These are phyloP conservation scores for Colletotrichum higginsianum DNA, from an alignment of 2,329 filamentous ascomycete genomes.

Conservation along the genomic window DNA sequence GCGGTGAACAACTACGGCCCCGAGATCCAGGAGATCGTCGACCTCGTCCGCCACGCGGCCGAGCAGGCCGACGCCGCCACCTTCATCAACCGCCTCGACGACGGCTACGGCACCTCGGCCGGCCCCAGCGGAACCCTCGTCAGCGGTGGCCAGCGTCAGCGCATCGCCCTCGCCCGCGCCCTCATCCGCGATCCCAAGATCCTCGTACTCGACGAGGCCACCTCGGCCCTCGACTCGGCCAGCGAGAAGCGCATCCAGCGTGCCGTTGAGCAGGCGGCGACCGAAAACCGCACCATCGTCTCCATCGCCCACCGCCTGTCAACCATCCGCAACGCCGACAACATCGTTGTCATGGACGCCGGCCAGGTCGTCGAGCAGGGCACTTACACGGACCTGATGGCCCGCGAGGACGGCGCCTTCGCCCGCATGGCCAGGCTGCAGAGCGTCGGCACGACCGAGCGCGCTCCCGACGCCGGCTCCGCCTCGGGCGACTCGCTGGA, in stretches of 20 bases:
- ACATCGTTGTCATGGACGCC: slow-evolving; percentile 75
- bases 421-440: slow-evolving; percentile 47
- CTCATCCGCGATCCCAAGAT: slow-evolving; percentile 65
- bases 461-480: slow-evolving; percentile 35
- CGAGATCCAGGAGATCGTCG: slow-evolving; percentile 59
- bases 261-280: slow-evolving; percentile 54
- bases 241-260: slow-evolving; percentile 63
- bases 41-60: slow-evolving; percentile 62
- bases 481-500: slow-evolving; percentile 43
- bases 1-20: slow-evolving; percentile 43
- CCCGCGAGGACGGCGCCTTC: slow-evolving; percentile 54
- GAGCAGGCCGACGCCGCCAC: slow-evolving; percentile 67
- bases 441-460: slow-evolving; percentile 42
- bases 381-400: slow-evolving; percentile 72
- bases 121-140: slow-evolving; percentile 63
- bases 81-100: slow-evolving; percentile 65
- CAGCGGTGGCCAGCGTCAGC: slow-evolving; percentile 68
- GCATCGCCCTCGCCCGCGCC: slow-evolving; percentile 65
- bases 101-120: slow-evolving; percentile 63
- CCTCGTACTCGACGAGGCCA: slow-evolving; percentile 68
- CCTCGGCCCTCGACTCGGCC: slow-evolving; percentile 64
- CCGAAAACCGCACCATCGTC: slow-evolving; percentile 72
- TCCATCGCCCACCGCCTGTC: slow-evolving; percentile 75
- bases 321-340: slow-evolving; percentile 75
- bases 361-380: slow-evolving; percentile 76